Percentiles rank a stretch among this genome's conserved stretches.
Conservation (phyloP, 2,329 filamentous ascomycete species). For the Xylaria multiplex region DNA sequence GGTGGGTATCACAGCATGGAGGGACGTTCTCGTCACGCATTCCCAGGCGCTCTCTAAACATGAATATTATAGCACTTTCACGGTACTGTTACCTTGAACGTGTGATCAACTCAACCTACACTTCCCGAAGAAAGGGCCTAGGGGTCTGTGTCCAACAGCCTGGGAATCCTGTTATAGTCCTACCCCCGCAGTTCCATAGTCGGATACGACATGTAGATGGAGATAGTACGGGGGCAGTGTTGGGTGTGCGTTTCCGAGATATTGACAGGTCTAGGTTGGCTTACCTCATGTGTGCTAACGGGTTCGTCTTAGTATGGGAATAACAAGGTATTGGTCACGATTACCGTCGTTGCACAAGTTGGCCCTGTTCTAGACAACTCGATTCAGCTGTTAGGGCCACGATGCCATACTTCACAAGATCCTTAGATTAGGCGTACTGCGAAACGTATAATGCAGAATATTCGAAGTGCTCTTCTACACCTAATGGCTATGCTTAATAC, state of each 20-base stretch:
- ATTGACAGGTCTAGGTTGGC: constrained; percentile 6
- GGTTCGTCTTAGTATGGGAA: neutral
- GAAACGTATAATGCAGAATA: no score
- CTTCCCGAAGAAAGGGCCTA: neutral
- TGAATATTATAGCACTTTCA: neutral
- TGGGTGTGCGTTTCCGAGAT: constrained; percentile 4
- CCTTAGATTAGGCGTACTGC: no score
- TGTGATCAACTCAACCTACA: constrained; percentile 21
- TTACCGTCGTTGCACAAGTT: constrained; percentile 12
- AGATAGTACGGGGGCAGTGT: neutral
- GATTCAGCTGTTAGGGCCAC: constrained; percentile 4
- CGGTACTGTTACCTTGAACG: neutral
- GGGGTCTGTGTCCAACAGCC: neutral
- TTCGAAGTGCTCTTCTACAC: neutral
- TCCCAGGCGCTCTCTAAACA: neutral
- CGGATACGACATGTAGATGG: neutral
- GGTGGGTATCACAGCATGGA: constrained; percentile 16
- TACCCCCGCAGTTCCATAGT: neutral
- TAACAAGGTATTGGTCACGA: constrained; percentile 1
- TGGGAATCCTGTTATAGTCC: neutral
- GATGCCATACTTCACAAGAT: neutral
- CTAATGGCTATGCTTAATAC: neutral
- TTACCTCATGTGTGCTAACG: constrained; percentile 6
- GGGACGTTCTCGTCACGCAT: constrained; percentile 24
- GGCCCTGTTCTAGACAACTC: neutral